These are phyloP conservation scores for Annulohypoxylon moriforme DNA, from an alignment of 495 filamentous ascomycete species.

Conservation along the genomic window DNA sequence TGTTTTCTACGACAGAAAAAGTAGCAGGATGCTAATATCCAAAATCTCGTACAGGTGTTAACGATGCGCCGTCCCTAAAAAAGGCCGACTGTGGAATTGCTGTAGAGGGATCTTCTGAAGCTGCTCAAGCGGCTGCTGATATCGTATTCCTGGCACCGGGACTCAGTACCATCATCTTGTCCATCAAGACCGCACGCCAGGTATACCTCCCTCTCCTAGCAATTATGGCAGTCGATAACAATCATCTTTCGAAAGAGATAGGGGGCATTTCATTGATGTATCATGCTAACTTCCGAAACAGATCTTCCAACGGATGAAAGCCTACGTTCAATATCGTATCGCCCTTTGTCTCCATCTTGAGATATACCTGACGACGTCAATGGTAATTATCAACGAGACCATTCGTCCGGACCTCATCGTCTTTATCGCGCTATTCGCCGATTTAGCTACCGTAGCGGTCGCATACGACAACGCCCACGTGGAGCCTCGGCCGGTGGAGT, in stretches of 20 bases:
- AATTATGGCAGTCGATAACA: not conserved
- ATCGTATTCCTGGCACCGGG: slow-evolving; percentile 93
- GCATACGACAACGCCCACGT: slow-evolving; percentile 93
- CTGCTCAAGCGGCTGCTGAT: slow-evolving; percentile 90
- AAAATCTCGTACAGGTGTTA: slow-evolving; percentile 70
- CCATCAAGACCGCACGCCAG: slow-evolving; percentile 90
- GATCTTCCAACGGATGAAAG: slow-evolving; percentile 97
- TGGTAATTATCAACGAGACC: slow-evolving; percentile 82
- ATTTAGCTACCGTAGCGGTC: slow-evolving; percentile 90
- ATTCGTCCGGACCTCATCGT: slow-evolving; percentile 88
- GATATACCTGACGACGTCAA: slow-evolving; percentile 90
- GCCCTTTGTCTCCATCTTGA: slow-evolving; percentile 93
- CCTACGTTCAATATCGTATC: slow-evolving; percentile 95
- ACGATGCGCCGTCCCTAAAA: slow-evolving; percentile 95
- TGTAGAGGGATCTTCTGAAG: slow-evolving; percentile 91
- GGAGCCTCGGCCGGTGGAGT: slow-evolving; percentile 86
- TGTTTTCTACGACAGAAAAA: not conserved
- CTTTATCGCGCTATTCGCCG: slow-evolving; percentile 93
- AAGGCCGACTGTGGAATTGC: slow-evolving; percentile 95
- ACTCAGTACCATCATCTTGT: slow-evolving; percentile 89
- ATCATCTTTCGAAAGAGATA: not conserved
- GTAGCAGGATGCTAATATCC: not conserved
- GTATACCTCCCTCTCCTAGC: slow-evolving; percentile 26
- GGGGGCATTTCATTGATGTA: no score
- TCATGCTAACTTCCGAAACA: slow-evolving; percentile 56